Conservation (phyloP, 1,139 yeast genomes). For the Saccharomyces hybrid region DNA sequence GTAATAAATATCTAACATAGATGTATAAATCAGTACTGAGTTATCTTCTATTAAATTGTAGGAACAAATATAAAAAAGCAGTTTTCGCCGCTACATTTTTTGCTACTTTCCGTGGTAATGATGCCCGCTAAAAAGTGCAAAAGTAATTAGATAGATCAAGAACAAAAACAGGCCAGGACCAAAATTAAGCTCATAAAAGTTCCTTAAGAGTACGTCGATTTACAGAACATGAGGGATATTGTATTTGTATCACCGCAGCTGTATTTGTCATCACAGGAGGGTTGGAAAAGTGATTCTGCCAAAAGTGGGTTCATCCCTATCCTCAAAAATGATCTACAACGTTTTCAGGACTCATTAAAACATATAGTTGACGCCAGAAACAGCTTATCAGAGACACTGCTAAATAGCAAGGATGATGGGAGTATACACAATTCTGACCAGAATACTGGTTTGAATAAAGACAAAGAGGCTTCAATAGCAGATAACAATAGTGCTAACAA, state of each 20-base stretch:
- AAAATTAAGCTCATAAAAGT: background rate
- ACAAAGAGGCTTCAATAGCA: background rate
- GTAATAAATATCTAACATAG: constrained; percentile 9
- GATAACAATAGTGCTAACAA: background rate
- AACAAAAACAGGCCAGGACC: background rate
- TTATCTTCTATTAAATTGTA: background rate
- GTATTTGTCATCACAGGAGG: constrained; percentile 14
- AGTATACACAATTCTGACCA: background rate
- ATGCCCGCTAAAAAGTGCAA: background rate
- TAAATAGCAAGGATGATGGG: background rate
- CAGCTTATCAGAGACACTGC: background rate
- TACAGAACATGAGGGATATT: constrained; percentile 9
- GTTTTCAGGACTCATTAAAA: constrained; percentile 16
- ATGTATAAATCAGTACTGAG: background rate
- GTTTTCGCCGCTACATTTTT: background rate
- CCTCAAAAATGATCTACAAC: constrained; percentile 20
- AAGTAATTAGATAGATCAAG: background rate
- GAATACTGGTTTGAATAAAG: background rate
- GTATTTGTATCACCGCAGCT: constrained; percentile 25
- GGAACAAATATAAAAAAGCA: background rate
- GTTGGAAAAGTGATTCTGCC: constrained; percentile 21
- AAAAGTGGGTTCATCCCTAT: constrained; percentile 26
- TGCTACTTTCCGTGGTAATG: background rate
- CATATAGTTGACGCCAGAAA: background rate
- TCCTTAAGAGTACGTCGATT: background rate